Evolutionary conservation across 2,329 filamentous ascomycete species (phyloP), one percentile per base, ranked within the genome.

Genomic region (Colletotrichum sp.): DNA sequence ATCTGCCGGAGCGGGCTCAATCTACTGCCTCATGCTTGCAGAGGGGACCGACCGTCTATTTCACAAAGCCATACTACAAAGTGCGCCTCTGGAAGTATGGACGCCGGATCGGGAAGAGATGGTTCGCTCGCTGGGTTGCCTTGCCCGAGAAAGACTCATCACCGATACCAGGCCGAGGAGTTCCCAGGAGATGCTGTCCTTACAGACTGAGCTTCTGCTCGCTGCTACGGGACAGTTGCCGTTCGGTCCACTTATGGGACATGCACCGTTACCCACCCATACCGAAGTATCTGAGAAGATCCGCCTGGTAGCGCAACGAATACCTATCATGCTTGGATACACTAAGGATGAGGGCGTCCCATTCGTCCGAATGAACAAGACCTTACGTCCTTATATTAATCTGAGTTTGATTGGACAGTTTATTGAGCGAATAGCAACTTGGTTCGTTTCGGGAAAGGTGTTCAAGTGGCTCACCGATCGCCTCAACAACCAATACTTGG

Each of bases 21-120:
- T 79, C 6, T 87, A 90, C 66, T 88, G 93, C 77, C 92, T 94
- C 62, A 91, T 92, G 85, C 81, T 88, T 3, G 81, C 93, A 58
- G 92, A 93, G 76, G 87, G 89, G 5, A 61, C 61, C 13, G 30
- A 75, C 3, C 68, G 52, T 6, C 28, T 78, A 34, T 79, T 79
- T 8, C 76, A 76, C 32, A 66, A 76, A 10, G 77, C 71, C 0
- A 76, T 79, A 15, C 3, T 79, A 10, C 77, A 78, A 56, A 79
- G 78, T 48, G 13, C 71, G 30, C 78, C 78, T 15, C 67, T 77
- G 5, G 74, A 77, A 32, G 15, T 48, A 15, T 70, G 67, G 67
- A 70, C 67, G 13, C 36, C 56, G 5, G 69, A 77, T 7, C 74
- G 71, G 3, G 67, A 34, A 13, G 32, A 39, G n/a, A 71, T 78